Conservation (phyloP, 2,329 filamentous ascomycete genomes). For the Pseudocercospora crystallina region DNA sequence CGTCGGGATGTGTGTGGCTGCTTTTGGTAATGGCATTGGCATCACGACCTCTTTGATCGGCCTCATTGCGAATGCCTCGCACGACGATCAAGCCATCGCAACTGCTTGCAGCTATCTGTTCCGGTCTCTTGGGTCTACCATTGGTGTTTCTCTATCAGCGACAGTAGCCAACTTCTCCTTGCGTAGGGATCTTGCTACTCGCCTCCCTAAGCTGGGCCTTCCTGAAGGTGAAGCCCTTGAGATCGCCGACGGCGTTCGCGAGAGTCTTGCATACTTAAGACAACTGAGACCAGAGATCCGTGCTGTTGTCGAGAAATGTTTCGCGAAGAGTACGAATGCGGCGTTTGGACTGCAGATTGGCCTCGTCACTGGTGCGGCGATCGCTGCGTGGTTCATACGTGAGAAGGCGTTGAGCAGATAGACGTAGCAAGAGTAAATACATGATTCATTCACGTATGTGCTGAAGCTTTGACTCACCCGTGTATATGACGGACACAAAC, state of each 20-base stretch:
- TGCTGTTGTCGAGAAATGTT: constrained; percentile 63
- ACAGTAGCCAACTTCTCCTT: constrained; percentile 71
- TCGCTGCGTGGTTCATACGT: constrained; percentile 46
- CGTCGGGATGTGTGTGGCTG: constrained; percentile 56
- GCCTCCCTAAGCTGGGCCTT: constrained; percentile 45
- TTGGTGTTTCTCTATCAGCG: constrained; percentile 67
- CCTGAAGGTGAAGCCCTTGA: constrained; percentile 60
- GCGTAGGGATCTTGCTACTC: constrained; percentile 54
- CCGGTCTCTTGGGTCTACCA: constrained; percentile 66
- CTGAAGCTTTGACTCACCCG: too few species aligned
- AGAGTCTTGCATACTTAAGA: constrained; percentile 69
- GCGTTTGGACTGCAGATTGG: constrained; percentile 53
- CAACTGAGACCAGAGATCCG: constrained; percentile 61
- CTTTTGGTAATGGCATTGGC: constrained; percentile 58
- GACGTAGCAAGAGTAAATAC: background rate
- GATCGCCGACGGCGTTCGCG: constrained; percentile 68
- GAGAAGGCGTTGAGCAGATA: constrained; percentile 39
- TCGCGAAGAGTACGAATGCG: constrained; percentile 57
- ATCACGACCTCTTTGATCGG: constrained; percentile 72
- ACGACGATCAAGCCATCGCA: constrained; percentile 69
- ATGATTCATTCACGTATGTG: too few species aligned
- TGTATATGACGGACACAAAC: too few species aligned
- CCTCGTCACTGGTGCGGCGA: constrained; percentile 51
- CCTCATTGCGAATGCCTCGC: constrained; percentile 67
- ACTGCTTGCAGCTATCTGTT: constrained; percentile 81